Base-by-base conservation (phyloP, 768 basidiomycete genomes). In the Lactifluus hygrophoroides region DNA sequence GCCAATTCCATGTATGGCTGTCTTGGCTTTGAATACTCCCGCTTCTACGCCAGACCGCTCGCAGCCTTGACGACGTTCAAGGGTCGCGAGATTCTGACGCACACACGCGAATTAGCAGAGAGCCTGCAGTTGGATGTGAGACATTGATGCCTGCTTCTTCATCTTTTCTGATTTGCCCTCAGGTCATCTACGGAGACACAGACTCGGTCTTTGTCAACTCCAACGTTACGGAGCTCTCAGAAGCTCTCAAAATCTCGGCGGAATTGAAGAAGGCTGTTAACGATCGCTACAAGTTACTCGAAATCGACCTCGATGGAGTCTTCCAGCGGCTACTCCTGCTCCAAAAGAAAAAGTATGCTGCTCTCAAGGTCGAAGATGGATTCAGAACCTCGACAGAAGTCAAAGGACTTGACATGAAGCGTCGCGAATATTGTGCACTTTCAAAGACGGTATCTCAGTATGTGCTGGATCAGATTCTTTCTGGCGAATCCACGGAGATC, bases 1-100 rank as follows among this genome's bases (percentile, higher is more conserved):
- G 96, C 96, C 49, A 98, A 99, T 75, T 94, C 91, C 77, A 99
- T 98, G 96, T 99, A 99, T 71, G 96, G 96, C 17, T 99, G 96
- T 77, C 85, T 99, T 21, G 96, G 96, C 48, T 98, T 97, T 69
- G 93, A 94, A 68, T 89, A 93, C 65, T 97, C 96, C 10, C 77
- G 96, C 50, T 98, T 98, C 77, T 97, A 94, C 64, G 96, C 96
- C 21, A 82, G 91, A 43, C 93, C 94, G 0, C 82, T 99, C n/a
- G 96, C 96, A 16, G 93, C 96, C 44, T 80, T 99, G 48, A 98
- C 94, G 21, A 99, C 96, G 0, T 94, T 84, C 81, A 98, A 95
- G 71, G 96, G 96, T 66, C 86, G 96, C 71, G 94, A 98, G 72
- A 98, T 98, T 67, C 70, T 99, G 68, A 98, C 90, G 0, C 86